phyloP scores from a whole-genome alignment of 257 asterid genomes.

The Solanum boliviense region DNA sequence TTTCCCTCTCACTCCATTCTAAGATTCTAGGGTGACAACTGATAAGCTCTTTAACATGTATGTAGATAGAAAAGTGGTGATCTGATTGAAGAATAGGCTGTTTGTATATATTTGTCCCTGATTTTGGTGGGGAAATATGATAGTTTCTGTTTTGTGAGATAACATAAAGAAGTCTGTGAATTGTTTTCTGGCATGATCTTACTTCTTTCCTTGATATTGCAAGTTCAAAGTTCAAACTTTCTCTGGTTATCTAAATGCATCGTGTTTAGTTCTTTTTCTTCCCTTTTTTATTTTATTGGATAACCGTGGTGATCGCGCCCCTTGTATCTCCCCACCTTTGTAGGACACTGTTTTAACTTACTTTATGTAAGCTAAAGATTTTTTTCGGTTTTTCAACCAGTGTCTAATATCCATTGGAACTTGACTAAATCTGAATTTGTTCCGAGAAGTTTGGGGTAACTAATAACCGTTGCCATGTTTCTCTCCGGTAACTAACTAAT shows the following conservation, averaged over 20 bases:
- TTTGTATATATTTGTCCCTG: conserved; percentile 5
- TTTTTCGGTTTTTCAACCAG: not conserved
- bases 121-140: not conserved
- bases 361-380: not conserved
- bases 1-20: not conserved
- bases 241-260: not conserved
- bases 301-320: not conserved
- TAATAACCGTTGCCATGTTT: not conserved
- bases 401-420: not conserved
- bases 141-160: conserved; percentile 5
- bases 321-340: not conserved
- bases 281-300: not conserved
- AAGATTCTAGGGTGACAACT: conserved; percentile 7
- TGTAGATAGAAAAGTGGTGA: conserved; percentile 28
- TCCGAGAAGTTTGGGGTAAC: not conserved
- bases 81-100: conserved; percentile 2
- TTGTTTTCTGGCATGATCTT: not conserved
- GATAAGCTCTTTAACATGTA: conserved; percentile 9
- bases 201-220: not conserved
- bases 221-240: not conserved
- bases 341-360: not conserved
- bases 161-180: not conserved
- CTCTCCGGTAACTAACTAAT: no score
- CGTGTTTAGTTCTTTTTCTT: not conserved
- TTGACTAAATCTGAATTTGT: not conserved